These are phyloP conservation scores for Microstroma glucosiphilum DNA, from an alignment of 1,284 basidiomycete species.

Conservation along the genomic window DNA sequence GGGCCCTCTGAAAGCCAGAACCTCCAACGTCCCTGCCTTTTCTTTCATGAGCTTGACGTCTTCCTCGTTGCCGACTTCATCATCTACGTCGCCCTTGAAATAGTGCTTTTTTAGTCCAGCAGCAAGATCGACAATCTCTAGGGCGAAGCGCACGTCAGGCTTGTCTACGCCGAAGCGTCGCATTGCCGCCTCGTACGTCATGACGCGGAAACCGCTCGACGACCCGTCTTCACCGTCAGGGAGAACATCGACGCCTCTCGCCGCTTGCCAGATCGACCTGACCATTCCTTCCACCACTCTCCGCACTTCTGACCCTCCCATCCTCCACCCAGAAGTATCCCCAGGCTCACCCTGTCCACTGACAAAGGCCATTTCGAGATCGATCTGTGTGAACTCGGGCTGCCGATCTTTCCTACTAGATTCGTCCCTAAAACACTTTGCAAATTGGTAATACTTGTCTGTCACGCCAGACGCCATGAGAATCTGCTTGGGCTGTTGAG, in stretches of 20 bases:
- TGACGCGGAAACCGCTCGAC: constrained; percentile 23
- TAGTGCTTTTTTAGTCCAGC: neutral
- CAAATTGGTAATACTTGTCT: constrained; percentile 85
- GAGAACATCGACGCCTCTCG: constrained; percentile 50
- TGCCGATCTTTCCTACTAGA: constrained; percentile 88
- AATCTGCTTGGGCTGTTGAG: constrained; percentile 91
- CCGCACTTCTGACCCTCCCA: constrained; percentile 52
- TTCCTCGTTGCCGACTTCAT: neutral
- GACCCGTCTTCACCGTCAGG: constrained; percentile 3
- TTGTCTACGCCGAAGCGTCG: constrained; percentile 81
- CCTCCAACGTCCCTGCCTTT: constrained; percentile 18
- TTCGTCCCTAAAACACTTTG: constrained; percentile 89
- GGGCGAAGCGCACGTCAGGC: constrained; percentile 78
- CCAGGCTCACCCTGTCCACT: constrained; percentile 61
- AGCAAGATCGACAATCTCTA: constrained; percentile 50
- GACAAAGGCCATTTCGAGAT: constrained; percentile 92
- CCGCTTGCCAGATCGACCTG: constrained; percentile 64
- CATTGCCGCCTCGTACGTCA: constrained; percentile 40
- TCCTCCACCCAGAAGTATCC: constrained; percentile 60
- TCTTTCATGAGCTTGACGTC: neutral
- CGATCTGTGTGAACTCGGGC: constrained; percentile 93
- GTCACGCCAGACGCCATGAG: constrained; percentile 84
- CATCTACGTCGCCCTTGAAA: neutral
- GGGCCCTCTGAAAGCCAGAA: constrained; percentile 21
- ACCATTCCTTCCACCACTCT: constrained; percentile 36